Percentiles rank a stretch among this genome's conserved stretches.
These are phyloP conservation scores for Talaromyces rugulosus DNA, from an alignment of 2,329 filamentous ascomycete species.

Conservation along the genomic window DNA sequence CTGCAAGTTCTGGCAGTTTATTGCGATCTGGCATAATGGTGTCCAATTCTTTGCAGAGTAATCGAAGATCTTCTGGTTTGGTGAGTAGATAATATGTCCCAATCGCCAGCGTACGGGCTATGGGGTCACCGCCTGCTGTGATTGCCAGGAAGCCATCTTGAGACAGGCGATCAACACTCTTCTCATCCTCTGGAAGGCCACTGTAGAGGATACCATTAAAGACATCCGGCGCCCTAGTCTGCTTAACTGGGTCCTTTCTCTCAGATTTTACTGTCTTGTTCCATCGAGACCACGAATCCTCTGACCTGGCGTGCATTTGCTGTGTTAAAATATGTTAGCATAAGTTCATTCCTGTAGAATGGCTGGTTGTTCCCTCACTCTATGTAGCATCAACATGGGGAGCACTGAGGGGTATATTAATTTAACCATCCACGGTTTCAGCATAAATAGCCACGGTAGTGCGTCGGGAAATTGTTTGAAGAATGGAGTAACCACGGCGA, in stretches of 20 bases:
- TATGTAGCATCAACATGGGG: background rate
- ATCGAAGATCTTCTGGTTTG: background rate
- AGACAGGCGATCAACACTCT: background rate
- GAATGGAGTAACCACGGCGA: background rate
- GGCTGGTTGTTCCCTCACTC: background rate
- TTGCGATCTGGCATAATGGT: background rate
- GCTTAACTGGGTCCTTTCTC: background rate
- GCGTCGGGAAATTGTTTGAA: background rate
- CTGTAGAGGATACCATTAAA: background rate
- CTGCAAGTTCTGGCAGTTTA: background rate
- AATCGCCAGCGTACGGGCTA: background rate
- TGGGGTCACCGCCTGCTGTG: background rate
- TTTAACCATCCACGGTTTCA: background rate
- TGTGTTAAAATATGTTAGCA: too few species aligned
- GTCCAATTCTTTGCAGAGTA: background rate
- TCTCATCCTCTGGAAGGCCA: background rate
- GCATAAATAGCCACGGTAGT: background rate
- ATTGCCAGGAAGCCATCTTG: background rate
- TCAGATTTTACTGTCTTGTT: background rate
- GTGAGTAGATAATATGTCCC: background rate
- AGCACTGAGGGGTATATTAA: background rate
- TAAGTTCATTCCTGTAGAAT: too few species aligned
- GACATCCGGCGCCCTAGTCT: background rate
- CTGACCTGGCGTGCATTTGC: too few species aligned
- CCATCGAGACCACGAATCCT: background rate